Evolutionary conservation across 2,329 filamentous ascomycete genomes (phyloP).

Genomic region (Chaetomiaceae sp.): DNA sequence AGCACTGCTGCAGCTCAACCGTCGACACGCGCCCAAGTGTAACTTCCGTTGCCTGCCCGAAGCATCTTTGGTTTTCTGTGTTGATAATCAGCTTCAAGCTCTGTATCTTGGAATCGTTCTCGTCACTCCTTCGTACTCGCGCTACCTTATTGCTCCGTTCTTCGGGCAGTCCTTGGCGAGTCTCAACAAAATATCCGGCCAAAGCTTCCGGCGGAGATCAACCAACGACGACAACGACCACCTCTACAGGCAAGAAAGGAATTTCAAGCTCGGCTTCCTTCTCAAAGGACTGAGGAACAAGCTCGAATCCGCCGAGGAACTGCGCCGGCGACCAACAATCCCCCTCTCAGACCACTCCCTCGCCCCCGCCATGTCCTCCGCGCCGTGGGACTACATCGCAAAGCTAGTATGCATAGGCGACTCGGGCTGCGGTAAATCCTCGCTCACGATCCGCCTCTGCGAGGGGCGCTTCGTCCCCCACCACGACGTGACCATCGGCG

Average conservation of each 20-base stretch:
- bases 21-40: slow-evolving; percentile 1
- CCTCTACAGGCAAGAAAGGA: no score
- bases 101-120: background rate
- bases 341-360: slow-evolving; percentile 15
- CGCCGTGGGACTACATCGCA: slow-evolving; percentile 96
- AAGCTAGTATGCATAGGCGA: slow-evolving; percentile 98
- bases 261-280: no score
- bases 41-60: background rate
- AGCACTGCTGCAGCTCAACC: background rate
- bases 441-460: slow-evolving; percentile 90
- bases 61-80: background rate
- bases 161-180: background rate
- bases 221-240: background rate
- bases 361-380: slow-evolving; percentile 48
- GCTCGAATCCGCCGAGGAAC: background rate
- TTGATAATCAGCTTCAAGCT: background rate
- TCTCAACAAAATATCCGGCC: background rate
- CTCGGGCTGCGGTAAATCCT: slow-evolving; percentile 91
- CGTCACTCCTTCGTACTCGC: background rate
- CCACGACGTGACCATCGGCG: slow-evolving; percentile 95
- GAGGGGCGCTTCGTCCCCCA: slow-evolving; percentile 91
- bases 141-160: no score
- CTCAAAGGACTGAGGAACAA: no score
- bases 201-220: no score
- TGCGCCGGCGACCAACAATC: slow-evolving; percentile 10